Percentiles rank a stretch among this genome's conserved stretches.
phyloP scores from a whole-genome alignment of 2,329 filamentous ascomycete genomes.

The Bipolaris bicolor region DNA sequence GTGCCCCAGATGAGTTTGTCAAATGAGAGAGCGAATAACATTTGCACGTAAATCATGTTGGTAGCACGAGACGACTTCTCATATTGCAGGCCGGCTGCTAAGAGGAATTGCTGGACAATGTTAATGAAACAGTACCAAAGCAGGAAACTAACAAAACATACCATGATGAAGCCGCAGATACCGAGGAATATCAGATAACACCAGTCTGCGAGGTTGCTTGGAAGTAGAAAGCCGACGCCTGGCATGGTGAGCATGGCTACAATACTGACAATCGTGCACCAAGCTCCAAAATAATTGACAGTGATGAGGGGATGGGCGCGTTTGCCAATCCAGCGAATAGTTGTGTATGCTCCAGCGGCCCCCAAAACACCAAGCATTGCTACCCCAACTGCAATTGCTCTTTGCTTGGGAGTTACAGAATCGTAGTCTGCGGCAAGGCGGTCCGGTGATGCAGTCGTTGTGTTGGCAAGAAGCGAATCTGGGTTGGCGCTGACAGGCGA shows the following conservation, averaged over 20 bases:
- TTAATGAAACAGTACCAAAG: constrained; percentile 1
- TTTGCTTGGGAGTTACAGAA: constrained; percentile 65
- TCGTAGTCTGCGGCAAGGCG: constrained; percentile 49
- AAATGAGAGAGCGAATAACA: constrained; percentile 70
- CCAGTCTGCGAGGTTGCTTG: constrained; percentile 65
- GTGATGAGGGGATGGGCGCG: constrained; percentile 78
- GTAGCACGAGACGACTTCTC: constrained; percentile 69
- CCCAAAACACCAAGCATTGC: constrained; percentile 81
- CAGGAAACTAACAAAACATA: constrained; percentile 27
- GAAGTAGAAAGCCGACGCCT: constrained; percentile 63
- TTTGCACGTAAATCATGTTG: constrained; percentile 72
- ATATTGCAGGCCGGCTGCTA: constrained; percentile 76
- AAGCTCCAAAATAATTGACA: constrained; percentile 81
- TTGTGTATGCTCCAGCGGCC: constrained; percentile 67
- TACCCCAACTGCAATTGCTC: constrained; percentile 71
- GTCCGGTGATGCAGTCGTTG: constrained; percentile 23
- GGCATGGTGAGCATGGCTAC: constrained; percentile 64
- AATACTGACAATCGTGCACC: constrained; percentile 71
- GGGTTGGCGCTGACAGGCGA: constrained; percentile 42
- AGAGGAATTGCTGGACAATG: constrained; percentile 69
- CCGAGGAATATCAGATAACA: constrained; percentile 71
- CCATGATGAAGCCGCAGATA: constrained; percentile 76
- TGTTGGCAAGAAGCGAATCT: constrained; percentile 40
- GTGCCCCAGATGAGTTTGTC: constrained; percentile 69
- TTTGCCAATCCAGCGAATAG: constrained; percentile 77